Evolutionary conservation across 345 rosid genomes (phyloP).

Genomic region (Linum usitatissimum): DNA sequence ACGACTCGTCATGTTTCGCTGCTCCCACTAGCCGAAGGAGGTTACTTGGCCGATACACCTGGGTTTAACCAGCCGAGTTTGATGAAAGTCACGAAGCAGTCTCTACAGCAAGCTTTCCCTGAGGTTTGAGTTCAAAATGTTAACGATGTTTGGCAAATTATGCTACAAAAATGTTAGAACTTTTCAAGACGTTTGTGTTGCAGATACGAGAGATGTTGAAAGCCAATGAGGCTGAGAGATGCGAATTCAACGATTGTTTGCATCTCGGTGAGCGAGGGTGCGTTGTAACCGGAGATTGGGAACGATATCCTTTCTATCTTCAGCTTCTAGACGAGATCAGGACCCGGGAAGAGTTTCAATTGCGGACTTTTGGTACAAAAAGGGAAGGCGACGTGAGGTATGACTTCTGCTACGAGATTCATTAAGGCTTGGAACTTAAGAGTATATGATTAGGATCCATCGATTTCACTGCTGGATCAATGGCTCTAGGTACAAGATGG

Average conservation of each 20-base stretch:
- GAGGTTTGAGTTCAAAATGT: constrained; percentile 41
- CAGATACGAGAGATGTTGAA: constrained; percentile 43
- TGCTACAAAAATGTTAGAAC: not conserved
- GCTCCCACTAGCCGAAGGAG: constrained; percentile 68
- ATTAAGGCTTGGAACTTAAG: not conserved
- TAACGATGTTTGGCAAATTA: not conserved
- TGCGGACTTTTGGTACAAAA: constrained; percentile 85
- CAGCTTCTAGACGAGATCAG: constrained; percentile 83
- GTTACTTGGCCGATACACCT: constrained; percentile 89
- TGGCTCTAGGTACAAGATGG: constrained; percentile 53
- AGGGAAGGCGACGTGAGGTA: constrained; percentile 81
- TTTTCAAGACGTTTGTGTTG: not conserved
- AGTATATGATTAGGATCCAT: not conserved
- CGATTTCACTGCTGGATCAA: not conserved
- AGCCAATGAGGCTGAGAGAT: constrained; percentile 36
- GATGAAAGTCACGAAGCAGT: constrained; percentile 78
- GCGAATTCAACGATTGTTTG: constrained; percentile 73
- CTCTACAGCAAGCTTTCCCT: constrained; percentile 72
- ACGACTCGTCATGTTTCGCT: constrained; percentile 78
- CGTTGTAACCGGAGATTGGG: constrained; percentile 66
- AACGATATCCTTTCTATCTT: constrained; percentile 67
- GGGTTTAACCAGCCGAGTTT: constrained; percentile 92
- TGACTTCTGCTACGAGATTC: not conserved
- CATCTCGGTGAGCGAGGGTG: constrained; percentile 90
- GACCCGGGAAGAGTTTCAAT: constrained; percentile 78